Evolutionary conservation across 2,329 filamentous ascomycete genomes (phyloP).

Genomic region (Fusarium anthophilum): DNA sequence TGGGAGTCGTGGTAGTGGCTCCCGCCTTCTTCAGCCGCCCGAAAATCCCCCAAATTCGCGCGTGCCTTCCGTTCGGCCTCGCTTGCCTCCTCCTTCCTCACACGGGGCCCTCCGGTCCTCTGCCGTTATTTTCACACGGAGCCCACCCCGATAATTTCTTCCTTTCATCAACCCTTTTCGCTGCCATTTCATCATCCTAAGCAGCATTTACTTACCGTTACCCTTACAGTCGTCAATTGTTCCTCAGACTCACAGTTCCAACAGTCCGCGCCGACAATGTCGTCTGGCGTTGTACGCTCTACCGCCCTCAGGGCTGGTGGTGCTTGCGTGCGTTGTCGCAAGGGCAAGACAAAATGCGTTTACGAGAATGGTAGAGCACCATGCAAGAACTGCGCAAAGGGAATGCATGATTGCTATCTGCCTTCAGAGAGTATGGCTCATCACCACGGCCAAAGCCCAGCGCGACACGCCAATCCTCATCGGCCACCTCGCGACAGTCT

Average conservation of each 20-base stretch:
- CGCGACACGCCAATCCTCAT: constrained; percentile 57
- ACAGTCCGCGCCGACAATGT: constrained; percentile 47
- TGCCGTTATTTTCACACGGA: constrained; percentile 34
- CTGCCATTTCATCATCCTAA: constrained; percentile 5
- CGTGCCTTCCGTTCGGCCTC: constrained; percentile 37
- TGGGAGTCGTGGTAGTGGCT: constrained; percentile 10
- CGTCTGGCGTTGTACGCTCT: constrained; percentile 61
- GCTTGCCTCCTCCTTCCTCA: constrained; percentile 24
- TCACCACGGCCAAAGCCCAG: constrained; percentile 67
- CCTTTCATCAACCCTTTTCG: constrained; percentile 18
- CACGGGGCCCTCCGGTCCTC: constrained; percentile 35
- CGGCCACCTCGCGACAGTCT: constrained; percentile 64
- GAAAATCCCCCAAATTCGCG: constrained; percentile 29
- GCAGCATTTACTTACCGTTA: constrained; percentile 5
- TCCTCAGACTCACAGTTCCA: background rate
- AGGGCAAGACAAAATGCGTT: constrained; percentile 71
- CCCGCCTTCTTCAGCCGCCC: constrained; percentile 22
- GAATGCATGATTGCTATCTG: constrained; percentile 71
- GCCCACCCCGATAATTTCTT: constrained; percentile 31
- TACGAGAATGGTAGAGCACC: constrained; percentile 71
- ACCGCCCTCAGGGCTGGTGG: constrained; percentile 69
- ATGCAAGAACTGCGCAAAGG: constrained; percentile 71
- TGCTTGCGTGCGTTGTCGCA: constrained; percentile 70
- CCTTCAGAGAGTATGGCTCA: constrained; percentile 69
- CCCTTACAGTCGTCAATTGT: background rate